Evolutionary conservation across 1,284 basidiomycete species (phyloP).

Genomic region (Leccinum subfulvum): DNA sequence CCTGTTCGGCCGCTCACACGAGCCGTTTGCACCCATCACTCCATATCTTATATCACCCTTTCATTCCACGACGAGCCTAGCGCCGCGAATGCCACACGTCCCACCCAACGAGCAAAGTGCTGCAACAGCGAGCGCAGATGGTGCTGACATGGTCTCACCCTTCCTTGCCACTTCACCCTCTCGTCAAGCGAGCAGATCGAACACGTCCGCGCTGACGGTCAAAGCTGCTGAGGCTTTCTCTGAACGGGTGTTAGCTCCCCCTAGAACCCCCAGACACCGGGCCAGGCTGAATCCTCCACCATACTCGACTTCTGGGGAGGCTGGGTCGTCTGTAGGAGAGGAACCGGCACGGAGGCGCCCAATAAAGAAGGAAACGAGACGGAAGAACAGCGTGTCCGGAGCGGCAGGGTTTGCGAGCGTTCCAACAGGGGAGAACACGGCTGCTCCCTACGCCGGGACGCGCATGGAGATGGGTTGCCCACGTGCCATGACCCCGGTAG

Average conservation of each 20-base stretch:
- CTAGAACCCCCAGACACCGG: constrained; percentile 8
- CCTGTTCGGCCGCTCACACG: constrained; percentile 1
- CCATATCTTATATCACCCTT: constrained; percentile 4
- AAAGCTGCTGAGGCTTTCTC: constrained; percentile 11
- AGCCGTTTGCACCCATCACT: not conserved
- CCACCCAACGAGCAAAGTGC: not conserved
- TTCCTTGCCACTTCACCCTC: constrained; percentile 17
- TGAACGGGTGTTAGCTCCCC: constrained; percentile 4
- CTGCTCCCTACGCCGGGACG: not conserved
- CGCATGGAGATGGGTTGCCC: not conserved
- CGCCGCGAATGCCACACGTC: not conserved
- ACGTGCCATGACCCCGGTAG: not conserved
- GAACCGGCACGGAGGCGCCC: not conserved
- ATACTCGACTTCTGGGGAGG: constrained; percentile 14
- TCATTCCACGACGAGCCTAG: constrained; percentile 16
- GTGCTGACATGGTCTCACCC: constrained; percentile 25
- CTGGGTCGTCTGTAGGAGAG: not conserved
- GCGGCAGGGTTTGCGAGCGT: constrained; percentile 6
- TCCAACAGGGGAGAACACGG: constrained; percentile 6
- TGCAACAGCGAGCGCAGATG: constrained; percentile 13
- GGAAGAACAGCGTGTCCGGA: constrained; percentile 7
- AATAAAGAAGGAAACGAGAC: constrained; percentile 4
- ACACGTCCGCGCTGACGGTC: not conserved
- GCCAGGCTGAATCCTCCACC: constrained; percentile 27
- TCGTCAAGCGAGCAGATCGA: constrained; percentile 1